Evolutionary conservation across 1,284 basidiomycete species (phyloP).

Genomic region (Chalciporus piperatoides): DNA sequence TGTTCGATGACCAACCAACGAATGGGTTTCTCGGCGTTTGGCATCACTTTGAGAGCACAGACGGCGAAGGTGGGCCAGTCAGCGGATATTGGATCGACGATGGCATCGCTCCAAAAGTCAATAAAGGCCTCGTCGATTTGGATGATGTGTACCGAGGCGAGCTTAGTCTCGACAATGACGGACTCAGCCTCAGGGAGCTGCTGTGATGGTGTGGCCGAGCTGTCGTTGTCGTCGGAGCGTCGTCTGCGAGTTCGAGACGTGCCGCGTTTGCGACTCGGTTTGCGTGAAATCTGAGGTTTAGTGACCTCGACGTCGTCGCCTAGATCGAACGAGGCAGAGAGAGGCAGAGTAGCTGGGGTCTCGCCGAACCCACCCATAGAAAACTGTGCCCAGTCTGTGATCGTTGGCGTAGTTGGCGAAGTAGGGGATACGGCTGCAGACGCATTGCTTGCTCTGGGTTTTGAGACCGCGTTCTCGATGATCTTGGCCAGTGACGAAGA

Average conservation of each 20-base stretch:
- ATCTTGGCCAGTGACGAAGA: constrained; percentile 21
- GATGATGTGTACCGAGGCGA: constrained; percentile 42
- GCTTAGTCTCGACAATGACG: constrained; percentile 35
- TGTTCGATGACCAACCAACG: constrained; percentile 68
- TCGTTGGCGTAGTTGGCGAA: constrained; percentile 21
- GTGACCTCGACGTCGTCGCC: constrained; percentile 60
- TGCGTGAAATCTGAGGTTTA: constrained; percentile 34
- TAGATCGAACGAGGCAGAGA: constrained; percentile 54
- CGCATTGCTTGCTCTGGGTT: not conserved
- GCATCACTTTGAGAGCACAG: constrained; percentile 52
- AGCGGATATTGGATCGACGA: constrained; percentile 59
- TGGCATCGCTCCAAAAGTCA: constrained; percentile 72
- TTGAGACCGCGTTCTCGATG: constrained; percentile 7
- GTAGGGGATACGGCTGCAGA: constrained; percentile 22
- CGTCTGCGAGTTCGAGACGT: constrained; percentile 25
- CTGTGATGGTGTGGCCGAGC: constrained; percentile 1
- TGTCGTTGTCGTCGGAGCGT: constrained; percentile 19
- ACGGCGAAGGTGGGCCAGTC: constrained; percentile 65
- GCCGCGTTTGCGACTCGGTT: constrained; percentile 18
- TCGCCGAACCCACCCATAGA: constrained; percentile 61
- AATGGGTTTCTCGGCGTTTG: constrained; percentile 28
- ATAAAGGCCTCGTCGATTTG: constrained; percentile 72
- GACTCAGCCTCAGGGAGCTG: constrained; percentile 17
- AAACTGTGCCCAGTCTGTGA: constrained; percentile 55
- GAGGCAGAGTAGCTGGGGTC: constrained; percentile 38